Conservation (phyloP, 371 early-diverging fungal species). For the Fennellomyces sp. region DNA sequence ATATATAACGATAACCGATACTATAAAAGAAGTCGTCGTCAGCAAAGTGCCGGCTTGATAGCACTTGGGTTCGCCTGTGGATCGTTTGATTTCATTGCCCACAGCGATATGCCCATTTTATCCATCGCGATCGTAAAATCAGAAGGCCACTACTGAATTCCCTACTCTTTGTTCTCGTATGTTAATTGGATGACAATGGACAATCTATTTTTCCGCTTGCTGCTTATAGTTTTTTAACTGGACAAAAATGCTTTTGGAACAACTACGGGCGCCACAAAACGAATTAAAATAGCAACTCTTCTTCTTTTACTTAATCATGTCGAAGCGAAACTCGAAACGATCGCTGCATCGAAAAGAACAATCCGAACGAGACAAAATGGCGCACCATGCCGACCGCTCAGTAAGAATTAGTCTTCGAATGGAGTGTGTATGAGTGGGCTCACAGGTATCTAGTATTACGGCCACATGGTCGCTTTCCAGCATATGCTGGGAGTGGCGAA, state of each 20-base stretch:
- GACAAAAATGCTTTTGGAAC: no score
- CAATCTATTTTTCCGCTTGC: background rate
- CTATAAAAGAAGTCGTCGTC: no score
- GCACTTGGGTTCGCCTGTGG: no score
- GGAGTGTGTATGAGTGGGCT: background rate
- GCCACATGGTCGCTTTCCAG: conserved; percentile 29
- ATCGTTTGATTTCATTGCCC: no score
- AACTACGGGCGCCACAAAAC: background rate
- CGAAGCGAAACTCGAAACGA: conserved; percentile 22
- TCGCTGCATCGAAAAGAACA: conserved; percentile 39
- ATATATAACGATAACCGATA: no score
- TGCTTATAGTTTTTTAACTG: background rate
- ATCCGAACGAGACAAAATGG: conserved; percentile 37
- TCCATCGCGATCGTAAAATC: no score
- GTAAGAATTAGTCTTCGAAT: conserved; percentile 16
- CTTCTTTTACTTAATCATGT: conserved; percentile 14
- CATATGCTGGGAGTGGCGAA: conserved; percentile 25
- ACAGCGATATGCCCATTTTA: no score
- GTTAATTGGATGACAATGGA: no score
- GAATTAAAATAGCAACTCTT: conserved; percentile 6
- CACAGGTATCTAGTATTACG: conserved; percentile 19
- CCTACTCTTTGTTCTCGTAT: no score
- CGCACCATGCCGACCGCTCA: conserved; percentile 20
- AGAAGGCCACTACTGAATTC: no score
- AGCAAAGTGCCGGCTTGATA: no score